Conservation (phyloP, 176 grass and related monocot genomes). For the Lolium perenne region DNA sequence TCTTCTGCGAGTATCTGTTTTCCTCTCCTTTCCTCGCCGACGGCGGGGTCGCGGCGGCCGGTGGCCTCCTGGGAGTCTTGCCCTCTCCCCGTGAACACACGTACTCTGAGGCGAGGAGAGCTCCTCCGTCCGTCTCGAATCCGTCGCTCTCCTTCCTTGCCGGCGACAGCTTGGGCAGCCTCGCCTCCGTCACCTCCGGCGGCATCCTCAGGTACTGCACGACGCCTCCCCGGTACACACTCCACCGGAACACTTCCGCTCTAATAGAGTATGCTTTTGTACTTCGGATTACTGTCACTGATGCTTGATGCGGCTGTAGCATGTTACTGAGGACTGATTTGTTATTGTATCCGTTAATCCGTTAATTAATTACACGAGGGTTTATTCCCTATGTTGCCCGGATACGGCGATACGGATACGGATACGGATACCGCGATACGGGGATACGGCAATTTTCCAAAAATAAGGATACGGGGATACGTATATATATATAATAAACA, state of each 20-base stretch:
- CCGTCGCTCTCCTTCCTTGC: background rate
- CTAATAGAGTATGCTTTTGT: background rate
- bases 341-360: background rate
- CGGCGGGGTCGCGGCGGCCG: background rate
- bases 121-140: background rate
- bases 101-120: background rate
- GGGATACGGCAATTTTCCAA: no score
- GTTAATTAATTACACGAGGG: background rate
- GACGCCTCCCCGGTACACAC: background rate
- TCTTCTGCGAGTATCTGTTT: background rate
- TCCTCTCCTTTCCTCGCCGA: background rate
- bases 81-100: background rate
- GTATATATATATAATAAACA: no score
- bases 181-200: background rate
- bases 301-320: background rate
- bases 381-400: no score
- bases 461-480: no score
- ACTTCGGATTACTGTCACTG: background rate
- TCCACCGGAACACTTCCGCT: background rate
- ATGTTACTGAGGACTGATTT: background rate
- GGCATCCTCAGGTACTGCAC: constrained; percentile 17
- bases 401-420: no score
- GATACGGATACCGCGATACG: no score
- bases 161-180: background rate
- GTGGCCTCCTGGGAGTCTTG: background rate